phyloP scores from a whole-genome alignment of 495 filamentous ascomycete genomes.

The Patellaria atrata region DNA sequence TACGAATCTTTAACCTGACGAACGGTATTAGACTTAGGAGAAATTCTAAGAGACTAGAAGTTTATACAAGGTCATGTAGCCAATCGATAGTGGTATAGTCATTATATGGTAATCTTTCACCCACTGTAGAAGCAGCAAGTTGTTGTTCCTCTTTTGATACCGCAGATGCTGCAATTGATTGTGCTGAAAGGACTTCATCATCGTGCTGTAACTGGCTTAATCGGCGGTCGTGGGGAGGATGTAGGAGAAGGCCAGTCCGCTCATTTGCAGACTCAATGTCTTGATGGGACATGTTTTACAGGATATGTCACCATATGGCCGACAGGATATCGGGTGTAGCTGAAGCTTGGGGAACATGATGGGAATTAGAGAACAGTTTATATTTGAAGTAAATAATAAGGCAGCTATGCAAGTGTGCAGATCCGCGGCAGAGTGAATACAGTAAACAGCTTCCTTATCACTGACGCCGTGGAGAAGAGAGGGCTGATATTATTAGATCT shows the following conservation, averaged over 20 bases:
- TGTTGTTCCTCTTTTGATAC: conserved; percentile 33
- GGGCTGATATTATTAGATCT: too few relatives aligned
- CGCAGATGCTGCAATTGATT: conserved; percentile 21
- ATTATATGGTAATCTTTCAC: conserved; percentile 43
- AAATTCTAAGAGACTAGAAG: neutral
- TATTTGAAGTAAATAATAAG: too few relatives aligned
- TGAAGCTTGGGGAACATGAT: too few relatives aligned
- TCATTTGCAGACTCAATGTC: conserved; percentile 19
- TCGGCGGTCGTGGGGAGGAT: conserved; percentile 20
- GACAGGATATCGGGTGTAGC: too few relatives aligned
- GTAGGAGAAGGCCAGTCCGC: conserved; percentile 22
- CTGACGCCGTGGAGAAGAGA: too few relatives aligned
- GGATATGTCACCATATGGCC: too few relatives aligned
- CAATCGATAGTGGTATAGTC: conserved; percentile 45
- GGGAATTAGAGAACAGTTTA: too few relatives aligned
- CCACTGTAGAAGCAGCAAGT: conserved; percentile 30
- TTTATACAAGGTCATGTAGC: conserved; percentile 39
- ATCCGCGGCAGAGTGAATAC: too few relatives aligned
- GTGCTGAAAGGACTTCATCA: conserved; percentile 25
- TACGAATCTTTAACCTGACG: conserved; percentile 44
- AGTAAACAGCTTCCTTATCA: too few relatives aligned
- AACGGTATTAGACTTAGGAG: too few relatives aligned
- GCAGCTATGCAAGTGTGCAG: too few relatives aligned
- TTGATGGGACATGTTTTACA: too few relatives aligned
- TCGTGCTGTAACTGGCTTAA: conserved; percentile 23